Conservation (phyloP, 306 rosid species). For the Cicer cuneatum region DNA sequence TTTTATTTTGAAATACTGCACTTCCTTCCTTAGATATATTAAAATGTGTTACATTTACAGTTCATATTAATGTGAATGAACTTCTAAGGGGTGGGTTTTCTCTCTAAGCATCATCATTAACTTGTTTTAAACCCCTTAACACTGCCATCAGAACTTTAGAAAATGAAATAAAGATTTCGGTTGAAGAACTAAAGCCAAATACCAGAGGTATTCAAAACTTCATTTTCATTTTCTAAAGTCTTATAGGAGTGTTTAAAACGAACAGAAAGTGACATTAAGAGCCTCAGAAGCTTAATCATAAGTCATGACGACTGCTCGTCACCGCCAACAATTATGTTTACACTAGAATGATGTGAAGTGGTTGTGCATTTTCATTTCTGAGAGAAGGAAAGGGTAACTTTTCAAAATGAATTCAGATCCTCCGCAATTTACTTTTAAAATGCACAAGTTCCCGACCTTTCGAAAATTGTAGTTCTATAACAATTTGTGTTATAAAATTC, state of each 20-base stretch:
- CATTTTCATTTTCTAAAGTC: conserved; percentile 23
- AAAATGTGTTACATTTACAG: conserved; percentile 4
- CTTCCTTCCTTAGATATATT: background rate
- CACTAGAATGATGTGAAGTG: background rate
- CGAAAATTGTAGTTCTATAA: background rate
- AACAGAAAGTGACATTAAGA: conserved; percentile 3
- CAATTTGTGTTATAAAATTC: background rate
- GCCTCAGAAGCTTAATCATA: conserved; percentile 8
- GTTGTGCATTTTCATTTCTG: background rate
- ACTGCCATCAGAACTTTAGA: background rate
- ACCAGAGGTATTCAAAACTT: background rate
- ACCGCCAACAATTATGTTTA: background rate
- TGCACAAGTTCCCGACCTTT: background rate
- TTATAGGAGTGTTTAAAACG: background rate
- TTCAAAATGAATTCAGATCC: background rate
- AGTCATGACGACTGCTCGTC: background rate
- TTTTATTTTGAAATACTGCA: background rate
- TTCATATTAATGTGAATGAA: background rate
- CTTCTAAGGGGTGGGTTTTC: background rate
- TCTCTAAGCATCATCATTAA: background rate
- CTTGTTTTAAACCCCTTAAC: background rate
- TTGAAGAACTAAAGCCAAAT: background rate
- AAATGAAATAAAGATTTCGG: conserved; percentile 5
- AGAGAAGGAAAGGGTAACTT: background rate
- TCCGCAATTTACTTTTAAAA: background rate